Base-by-base conservation (phyloP, 352 stramenopile genomes). In the Phytophthora foliorum region DNA sequence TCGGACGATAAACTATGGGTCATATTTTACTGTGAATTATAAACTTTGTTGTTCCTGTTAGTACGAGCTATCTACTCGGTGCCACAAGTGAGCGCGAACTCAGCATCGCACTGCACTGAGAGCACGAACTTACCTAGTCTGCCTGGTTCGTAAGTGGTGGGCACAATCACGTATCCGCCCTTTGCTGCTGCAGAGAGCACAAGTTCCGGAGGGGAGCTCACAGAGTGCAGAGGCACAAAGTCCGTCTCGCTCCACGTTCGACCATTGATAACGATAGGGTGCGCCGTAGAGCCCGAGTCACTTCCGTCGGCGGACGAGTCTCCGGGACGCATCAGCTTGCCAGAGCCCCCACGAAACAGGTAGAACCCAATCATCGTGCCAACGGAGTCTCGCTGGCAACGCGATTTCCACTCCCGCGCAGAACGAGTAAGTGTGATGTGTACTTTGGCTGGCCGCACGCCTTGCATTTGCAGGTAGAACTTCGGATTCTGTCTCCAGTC, bases 281-380 rank as follows among this genome's bases (percentile, higher is more conserved):
- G 57, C 11, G 53, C 36, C 2, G 54, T 46, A 8, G 63, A 55
- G 24, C 25, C 55, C 14, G 57, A 44, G n/a, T 54, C 55, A 29
- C 11, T 48, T 25, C 57, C 63, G 39, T 63, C 57, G 2, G 54
- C 46, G 13, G 36, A 36, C 8, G 41, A 44, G 17, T 68, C 57
- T 19, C 80, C 83, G 31, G 63, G 54, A 16, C 80, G 75, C 17
- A 68, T 51, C 58, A 90, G 56, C 41, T 86, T 85, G 45, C 74
- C 58, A 9, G 64, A 63, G 2, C 58, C 64, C 27, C 74, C 75
- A 68, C 79, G 73, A 49, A 94, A 92, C 9, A 97, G 57, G 62
- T 97, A 97, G 58, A 97, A 97, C 14, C 91, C 91, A 63, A 97
- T 95, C 91, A 97, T 97, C 32, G 81, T 84, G 16, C 90, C 91